A percentile compares a stretch with the other conserved stretches of the same genome.
Conservation (phyloP, 495 filamentous ascomycete genomes). For the Xylaria bambusicola region DNA sequence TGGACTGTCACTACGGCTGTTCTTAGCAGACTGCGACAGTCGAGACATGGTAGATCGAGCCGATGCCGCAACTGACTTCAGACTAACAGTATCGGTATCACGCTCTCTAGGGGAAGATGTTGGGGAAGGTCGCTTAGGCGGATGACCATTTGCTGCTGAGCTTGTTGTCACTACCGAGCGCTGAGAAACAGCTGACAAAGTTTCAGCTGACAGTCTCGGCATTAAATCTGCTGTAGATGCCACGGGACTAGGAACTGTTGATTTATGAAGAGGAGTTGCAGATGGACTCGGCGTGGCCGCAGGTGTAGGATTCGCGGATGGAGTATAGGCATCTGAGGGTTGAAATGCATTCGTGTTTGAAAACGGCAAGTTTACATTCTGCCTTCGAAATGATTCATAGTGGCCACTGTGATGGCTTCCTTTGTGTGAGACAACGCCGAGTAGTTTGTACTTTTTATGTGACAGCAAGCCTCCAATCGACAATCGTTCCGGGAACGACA, state of each 20-base stretch:
- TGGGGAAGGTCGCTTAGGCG: conserved; percentile 23
- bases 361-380: conserved; percentile 67
- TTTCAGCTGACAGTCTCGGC: conserved; percentile 27
- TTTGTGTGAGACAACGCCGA: conserved; percentile 89
- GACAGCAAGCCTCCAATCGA: conserved; percentile 77
- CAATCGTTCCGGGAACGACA: conserved; percentile 83
- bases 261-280: conserved; percentile 44
- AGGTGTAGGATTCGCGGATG: conserved; percentile 38
- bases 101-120: conserved; percentile 26
- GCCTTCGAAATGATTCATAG: conserved; percentile 95
- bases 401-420: conserved; percentile 95
- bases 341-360: conserved; percentile 80
- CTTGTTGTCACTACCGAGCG: conserved; percentile 24
- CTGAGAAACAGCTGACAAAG: conserved; percentile 29
- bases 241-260: conserved; percentile 36
- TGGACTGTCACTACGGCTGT: conserved; percentile 25
- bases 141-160: conserved; percentile 22
- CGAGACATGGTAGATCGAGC: conserved; percentile 44
- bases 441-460: conserved; percentile 78
- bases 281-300: conserved; percentile 29
- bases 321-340: conserved; percentile 67
- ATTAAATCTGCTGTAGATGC: conserved; percentile 43
- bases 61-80: conserved; percentile 47
- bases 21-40: conserved; percentile 35
- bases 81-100: conserved; percentile 41